phyloP scores from a whole-genome alignment of 148 eudicot species.

The Rhododendron henanense region DNA sequence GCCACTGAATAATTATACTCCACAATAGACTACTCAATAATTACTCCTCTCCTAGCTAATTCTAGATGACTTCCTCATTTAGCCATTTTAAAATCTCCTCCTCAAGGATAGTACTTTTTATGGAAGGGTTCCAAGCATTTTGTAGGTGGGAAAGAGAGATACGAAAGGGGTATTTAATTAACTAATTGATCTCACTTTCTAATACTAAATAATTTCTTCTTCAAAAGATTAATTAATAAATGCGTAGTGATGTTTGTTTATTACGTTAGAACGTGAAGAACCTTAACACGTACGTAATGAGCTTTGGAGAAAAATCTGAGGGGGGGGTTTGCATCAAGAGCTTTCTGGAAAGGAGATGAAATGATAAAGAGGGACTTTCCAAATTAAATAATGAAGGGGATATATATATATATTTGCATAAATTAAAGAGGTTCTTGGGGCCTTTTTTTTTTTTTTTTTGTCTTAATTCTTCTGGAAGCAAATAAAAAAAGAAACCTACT shows the following conservation, averaged over 20 bases:
- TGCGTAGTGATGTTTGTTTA: background rate
- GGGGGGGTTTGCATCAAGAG: background rate
- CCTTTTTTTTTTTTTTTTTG: background rate
- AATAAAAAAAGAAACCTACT: background rate
- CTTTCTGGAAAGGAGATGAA: background rate
- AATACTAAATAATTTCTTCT: background rate
- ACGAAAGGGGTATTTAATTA: background rate
- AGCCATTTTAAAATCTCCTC: conserved; percentile 12
- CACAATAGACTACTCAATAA: no score
- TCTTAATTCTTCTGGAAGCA: background rate
- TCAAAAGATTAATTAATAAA: background rate
- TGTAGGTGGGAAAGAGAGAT: background rate
- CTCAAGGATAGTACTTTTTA: background rate
- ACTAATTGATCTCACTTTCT: background rate
- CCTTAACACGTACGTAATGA: background rate
- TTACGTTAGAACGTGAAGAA: background rate
- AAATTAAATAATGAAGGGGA: background rate
- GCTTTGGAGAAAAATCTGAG: background rate
- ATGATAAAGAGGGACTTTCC: background rate
- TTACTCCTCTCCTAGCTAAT: background rate
- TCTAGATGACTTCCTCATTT: conserved; percentile 16
- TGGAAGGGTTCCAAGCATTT: conserved; percentile 7
- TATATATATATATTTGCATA: background rate
- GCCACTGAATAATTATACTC: no score
- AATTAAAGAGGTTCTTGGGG: background rate